These are phyloP conservation scores for Hemisphaericaspora xylofermentans DNA, from an alignment of 1,139 yeast species.

Conservation along the genomic window DNA sequence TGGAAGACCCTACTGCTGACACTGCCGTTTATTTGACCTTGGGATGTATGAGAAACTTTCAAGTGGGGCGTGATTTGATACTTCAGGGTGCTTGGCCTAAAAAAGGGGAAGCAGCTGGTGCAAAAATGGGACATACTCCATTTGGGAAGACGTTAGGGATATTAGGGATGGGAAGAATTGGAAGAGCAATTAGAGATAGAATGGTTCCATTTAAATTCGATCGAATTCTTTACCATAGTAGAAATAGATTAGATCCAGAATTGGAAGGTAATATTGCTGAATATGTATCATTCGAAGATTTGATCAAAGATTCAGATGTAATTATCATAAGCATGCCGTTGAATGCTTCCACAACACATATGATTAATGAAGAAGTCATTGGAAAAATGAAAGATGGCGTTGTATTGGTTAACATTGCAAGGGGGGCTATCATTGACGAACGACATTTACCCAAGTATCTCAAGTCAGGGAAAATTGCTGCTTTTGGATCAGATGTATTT, in stretches of 20 bases:
- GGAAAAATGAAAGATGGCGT: conserved; percentile 62
- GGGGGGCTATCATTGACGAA: conserved; percentile 77
- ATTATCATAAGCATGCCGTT: conserved; percentile 63
- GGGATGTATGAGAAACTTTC: conserved; percentile 67
- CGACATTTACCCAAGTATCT: conserved; percentile 57
- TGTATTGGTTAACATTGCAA: conserved; percentile 65
- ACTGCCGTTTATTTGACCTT: conserved; percentile 65
- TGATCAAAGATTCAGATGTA: conserved; percentile 53
- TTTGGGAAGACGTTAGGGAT: conserved; percentile 61
- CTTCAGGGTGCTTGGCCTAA: conserved; percentile 58
- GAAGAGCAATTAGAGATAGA: conserved; percentile 62
- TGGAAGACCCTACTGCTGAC: conserved; percentile 79
- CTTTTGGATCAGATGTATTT: conserved; percentile 79
- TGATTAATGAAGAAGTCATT: conserved; percentile 51
- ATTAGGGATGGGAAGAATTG: conserved; percentile 76
- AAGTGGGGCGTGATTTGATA: conserved; percentile 39
- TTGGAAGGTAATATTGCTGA: conserved; percentile 52
- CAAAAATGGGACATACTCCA: conserved; percentile 48
- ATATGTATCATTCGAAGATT: conserved; percentile 56
- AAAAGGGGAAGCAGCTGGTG: conserved; percentile 23
- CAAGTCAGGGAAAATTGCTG: conserved; percentile 64
- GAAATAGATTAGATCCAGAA: conserved; percentile 50
- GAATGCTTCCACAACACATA: conserved; percentile 53
- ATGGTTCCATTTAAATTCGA: conserved; percentile 64
- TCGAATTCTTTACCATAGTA: conserved; percentile 58